Conservation (phyloP, 805 yeast genomes). For the Saturnispora mendoncae region DNA sequence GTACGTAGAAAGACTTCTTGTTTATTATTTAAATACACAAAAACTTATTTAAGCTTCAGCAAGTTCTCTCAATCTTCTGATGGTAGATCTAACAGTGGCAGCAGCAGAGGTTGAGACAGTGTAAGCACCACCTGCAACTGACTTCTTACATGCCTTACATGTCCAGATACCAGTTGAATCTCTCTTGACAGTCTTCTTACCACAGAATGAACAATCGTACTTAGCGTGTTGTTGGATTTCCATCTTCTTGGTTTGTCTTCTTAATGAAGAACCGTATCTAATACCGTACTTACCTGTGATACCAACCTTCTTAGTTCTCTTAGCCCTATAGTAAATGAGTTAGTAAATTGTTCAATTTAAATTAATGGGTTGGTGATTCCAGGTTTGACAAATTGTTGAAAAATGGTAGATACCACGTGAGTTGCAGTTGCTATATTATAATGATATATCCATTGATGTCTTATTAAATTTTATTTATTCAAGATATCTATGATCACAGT, state of each 20-base stretch:
- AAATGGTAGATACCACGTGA: no score
- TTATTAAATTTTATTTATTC: no score
- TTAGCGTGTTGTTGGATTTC: constrained; percentile 98
- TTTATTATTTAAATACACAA: constrained; percentile 5
- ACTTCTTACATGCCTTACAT: constrained; percentile 90
- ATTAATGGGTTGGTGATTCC: no score
- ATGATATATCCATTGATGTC: no score
- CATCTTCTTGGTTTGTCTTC: constrained; percentile 99
- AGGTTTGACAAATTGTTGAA: no score
- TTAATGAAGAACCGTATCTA: constrained; percentile 99
- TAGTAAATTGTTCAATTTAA: constrained; percentile 2
- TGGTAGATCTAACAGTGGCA: constrained; percentile 99
- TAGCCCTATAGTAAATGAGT: constrained; percentile 57
- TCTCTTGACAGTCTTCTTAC: constrained; percentile 97
- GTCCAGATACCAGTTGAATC: constrained; percentile 98
- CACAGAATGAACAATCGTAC: constrained; percentile 99
- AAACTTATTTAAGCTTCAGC: constrained; percentile 82
- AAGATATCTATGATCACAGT: no score
- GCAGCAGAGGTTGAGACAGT: constrained; percentile 99
- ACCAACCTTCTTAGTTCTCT: constrained; percentile 99
- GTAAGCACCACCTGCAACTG: constrained; percentile 99
- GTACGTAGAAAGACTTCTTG: constrained; percentile 2
- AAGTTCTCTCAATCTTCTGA: constrained; percentile 99
- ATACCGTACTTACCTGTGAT: constrained; percentile 99
- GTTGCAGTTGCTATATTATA: no score